Evolutionary conservation across 306 rosid species (phyloP).

Genomic region (Astragalus glycyphyllos): DNA sequence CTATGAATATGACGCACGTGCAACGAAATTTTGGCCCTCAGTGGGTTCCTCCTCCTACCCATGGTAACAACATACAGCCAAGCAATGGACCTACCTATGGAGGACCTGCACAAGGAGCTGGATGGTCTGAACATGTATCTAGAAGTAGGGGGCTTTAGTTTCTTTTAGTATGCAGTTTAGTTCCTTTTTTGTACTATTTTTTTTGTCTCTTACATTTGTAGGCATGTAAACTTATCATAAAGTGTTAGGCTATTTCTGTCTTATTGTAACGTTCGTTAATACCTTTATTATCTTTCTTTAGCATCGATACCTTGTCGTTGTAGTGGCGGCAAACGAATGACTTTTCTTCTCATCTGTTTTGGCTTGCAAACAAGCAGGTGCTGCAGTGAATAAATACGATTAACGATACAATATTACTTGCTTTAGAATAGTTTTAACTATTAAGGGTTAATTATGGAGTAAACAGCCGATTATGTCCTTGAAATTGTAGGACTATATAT

Average conservation of each 20-base stretch:
- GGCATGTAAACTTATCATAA: constrained; percentile 47
- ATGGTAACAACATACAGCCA: constrained; percentile 45
- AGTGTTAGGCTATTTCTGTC: constrained; percentile 3
- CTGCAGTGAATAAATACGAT: constrained; percentile 34
- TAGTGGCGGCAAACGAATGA: background rate
- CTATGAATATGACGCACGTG: constrained; percentile 44
- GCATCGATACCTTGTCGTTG: constrained; percentile 12
- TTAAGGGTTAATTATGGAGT: too few relatives aligned
- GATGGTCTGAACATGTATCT: constrained; percentile 66
- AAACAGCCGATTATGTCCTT: too few relatives aligned
- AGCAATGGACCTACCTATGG: constrained; percentile 55
- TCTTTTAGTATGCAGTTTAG: constrained; percentile 31
- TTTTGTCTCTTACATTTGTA: constrained; percentile 27
- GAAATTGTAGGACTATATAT: too few relatives aligned
- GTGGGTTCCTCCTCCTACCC: constrained; percentile 53
- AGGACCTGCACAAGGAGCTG: constrained; percentile 44
- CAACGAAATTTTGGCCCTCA: constrained; percentile 48
- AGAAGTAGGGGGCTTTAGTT: constrained; percentile 67
- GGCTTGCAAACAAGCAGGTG: background rate
- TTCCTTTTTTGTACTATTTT: background rate
- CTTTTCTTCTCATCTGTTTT: constrained; percentile 9
- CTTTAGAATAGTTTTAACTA: background rate
- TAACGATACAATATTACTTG: background rate
- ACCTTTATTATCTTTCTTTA: constrained; percentile 7
- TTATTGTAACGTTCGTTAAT: constrained; percentile 23